These are phyloP conservation scores for Lactarius akahatsu DNA, from an alignment of 768 basidiomycete species.

Conservation along the genomic window DNA sequence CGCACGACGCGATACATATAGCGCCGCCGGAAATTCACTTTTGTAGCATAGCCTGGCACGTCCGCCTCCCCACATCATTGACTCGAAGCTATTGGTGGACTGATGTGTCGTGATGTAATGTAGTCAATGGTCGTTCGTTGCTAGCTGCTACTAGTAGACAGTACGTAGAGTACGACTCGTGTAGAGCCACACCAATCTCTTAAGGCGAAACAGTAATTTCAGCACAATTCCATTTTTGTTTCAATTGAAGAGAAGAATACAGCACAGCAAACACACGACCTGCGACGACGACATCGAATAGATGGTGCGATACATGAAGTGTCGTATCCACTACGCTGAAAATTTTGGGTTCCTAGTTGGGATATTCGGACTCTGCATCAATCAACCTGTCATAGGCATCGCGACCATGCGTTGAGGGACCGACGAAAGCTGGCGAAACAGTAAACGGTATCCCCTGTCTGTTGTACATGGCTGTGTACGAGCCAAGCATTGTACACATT, in stretches of 20 bases:
- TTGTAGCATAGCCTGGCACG: background rate
- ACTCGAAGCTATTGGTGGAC: background rate
- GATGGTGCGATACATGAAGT: background rate
- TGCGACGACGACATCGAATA: background rate
- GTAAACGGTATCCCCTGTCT: background rate
- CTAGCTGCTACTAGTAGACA: background rate
- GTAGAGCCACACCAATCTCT: background rate
- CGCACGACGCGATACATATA: background rate
- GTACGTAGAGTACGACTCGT: background rate
- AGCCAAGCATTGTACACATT: too few relatives aligned
- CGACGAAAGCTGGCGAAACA: background rate
- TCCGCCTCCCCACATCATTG: background rate
- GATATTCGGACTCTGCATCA: background rate
- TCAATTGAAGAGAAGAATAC: background rate
- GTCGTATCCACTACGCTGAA: background rate
- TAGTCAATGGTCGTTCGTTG: background rate
- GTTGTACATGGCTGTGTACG: background rate
- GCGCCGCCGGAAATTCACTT: background rate
- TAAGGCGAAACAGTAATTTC: background rate
- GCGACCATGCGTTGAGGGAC: background rate
- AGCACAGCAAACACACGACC: background rate
- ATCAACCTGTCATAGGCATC: background rate
- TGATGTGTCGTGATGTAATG: background rate
- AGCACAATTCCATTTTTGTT: background rate
- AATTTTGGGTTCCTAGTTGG: background rate